These are phyloP conservation scores for Panaeolus papilionaceus DNA, from an alignment of 768 basidiomycete genomes.

Conservation along the genomic window DNA sequence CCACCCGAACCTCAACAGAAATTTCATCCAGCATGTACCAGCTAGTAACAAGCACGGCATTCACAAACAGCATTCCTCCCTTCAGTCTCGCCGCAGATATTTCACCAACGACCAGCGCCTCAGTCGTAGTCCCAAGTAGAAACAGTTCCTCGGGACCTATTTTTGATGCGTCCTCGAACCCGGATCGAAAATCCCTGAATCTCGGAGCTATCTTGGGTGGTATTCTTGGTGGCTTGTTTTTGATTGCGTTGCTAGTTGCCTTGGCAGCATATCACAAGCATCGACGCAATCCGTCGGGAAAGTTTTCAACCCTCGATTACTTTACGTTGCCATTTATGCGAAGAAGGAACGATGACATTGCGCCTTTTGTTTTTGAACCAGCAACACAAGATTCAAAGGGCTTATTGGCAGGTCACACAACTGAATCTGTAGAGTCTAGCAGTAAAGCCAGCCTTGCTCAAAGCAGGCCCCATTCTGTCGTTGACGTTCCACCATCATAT, in stretches of 20 bases:
- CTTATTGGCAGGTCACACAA: neutral
- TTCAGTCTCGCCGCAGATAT: neutral
- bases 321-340: neutral
- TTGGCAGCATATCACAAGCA: neutral
- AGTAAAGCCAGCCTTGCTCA: neutral
- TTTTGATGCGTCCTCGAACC: neutral
- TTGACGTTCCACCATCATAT: neutral
- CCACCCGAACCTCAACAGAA: neutral
- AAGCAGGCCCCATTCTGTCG: neutral
- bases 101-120: neutral
- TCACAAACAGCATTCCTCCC: neutral
- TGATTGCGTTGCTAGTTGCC: neutral
- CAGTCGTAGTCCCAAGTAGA: neutral
- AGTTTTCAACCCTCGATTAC: neutral
- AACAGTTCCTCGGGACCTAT: neutral
- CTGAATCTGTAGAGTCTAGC: too few species aligned
- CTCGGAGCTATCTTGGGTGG: neutral
- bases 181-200: neutral
- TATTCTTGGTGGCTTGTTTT: neutral
- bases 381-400: neutral
- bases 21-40: neutral
- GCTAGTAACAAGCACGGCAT: neutral
- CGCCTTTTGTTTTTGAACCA: neutral
- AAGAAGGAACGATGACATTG: neutral
- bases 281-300: neutral